Conservation (phyloP, 116 monocot species). For the Papilionanthe hybrid region DNA sequence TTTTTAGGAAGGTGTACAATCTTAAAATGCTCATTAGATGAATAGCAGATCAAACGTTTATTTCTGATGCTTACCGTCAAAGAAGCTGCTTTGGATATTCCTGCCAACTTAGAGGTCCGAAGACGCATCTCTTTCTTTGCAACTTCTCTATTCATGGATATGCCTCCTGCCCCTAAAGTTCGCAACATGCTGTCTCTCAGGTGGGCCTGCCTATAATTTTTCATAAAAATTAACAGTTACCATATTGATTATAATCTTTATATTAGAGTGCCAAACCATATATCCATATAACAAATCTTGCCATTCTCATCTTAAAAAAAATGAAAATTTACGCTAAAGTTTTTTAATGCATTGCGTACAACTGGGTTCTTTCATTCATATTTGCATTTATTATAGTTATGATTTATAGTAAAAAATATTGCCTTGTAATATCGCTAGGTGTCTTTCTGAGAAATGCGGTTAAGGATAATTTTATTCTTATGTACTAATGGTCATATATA, state of each 20-base stretch:
- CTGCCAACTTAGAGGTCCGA: slow-evolving; percentile 66
- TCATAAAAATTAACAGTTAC: not conserved
- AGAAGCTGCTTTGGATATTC: slow-evolving; percentile 61
- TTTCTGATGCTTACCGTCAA: slow-evolving; percentile 58
- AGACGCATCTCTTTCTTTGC: slow-evolving; percentile 76
- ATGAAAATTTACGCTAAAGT: not conserved
- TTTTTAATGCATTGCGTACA: too few species aligned
- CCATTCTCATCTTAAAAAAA: not conserved
- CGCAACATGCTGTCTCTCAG: slow-evolving; percentile 78
- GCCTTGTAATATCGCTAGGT: not conserved
- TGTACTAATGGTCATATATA: not conserved
- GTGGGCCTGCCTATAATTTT: slow-evolving; percentile 15
- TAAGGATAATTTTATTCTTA: not conserved
- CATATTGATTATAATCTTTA: not conserved
- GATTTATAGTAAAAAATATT: not conserved
- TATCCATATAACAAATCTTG: not conserved
- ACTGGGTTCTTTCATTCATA: not conserved
- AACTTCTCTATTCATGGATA: slow-evolving; percentile 83
- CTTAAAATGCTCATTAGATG: slow-evolving; percentile 2
- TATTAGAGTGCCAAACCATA: not conserved
- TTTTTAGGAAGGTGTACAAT: not conserved
- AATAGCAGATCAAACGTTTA: slow-evolving; percentile 55
- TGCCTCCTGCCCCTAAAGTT: slow-evolving; percentile 66
- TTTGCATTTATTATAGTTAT: not conserved
- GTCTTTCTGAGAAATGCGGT: not conserved